These are phyloP conservation scores for Penicillium soppii DNA, from an alignment of 495 filamentous ascomycete genomes.

Conservation along the genomic window DNA sequence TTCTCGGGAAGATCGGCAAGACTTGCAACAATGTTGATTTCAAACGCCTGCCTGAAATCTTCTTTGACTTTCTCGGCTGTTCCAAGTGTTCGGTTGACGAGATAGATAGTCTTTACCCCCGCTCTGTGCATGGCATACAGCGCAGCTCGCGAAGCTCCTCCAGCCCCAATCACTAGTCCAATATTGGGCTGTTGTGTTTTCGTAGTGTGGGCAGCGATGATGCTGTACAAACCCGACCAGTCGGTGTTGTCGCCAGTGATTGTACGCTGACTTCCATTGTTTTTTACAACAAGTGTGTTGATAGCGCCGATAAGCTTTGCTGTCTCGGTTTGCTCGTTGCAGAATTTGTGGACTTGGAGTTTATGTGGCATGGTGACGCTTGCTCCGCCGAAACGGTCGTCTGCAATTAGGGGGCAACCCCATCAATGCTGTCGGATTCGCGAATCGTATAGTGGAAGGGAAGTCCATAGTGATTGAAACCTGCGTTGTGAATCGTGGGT, in stretches of 20 bases:
- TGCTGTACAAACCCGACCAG: conserved; percentile 39
- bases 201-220: conserved; percentile 14
- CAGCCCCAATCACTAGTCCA: conserved; percentile 45
- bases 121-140: conserved; percentile 48
- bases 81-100: conserved; percentile 57
- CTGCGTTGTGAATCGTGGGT: conserved; percentile 69
- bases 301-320: conserved; percentile 39
- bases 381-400: conserved; percentile 39
- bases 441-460: conserved; percentile 61
- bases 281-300: conserved; percentile 39
- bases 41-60: conserved; percentile 49
- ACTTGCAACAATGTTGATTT: conserved; percentile 4
- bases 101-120: conserved; percentile 60
- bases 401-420: conserved; percentile 42
- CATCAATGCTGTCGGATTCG: conserved; percentile 38
- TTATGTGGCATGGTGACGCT: conserved; percentile 55
- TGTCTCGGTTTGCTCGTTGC: conserved; percentile 33
- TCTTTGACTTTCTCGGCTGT: conserved; percentile 55
- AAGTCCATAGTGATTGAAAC: conserved; percentile 61
- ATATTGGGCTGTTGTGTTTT: conserved; percentile 11
- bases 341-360: conserved; percentile 35
- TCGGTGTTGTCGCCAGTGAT: conserved; percentile 49
- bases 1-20: conserved; percentile 4
- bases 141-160: conserved; percentile 42
- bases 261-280: conserved; percentile 19